Conservation (phyloP, 208 protist genomes). For the Perkinsela sp. region DNA sequence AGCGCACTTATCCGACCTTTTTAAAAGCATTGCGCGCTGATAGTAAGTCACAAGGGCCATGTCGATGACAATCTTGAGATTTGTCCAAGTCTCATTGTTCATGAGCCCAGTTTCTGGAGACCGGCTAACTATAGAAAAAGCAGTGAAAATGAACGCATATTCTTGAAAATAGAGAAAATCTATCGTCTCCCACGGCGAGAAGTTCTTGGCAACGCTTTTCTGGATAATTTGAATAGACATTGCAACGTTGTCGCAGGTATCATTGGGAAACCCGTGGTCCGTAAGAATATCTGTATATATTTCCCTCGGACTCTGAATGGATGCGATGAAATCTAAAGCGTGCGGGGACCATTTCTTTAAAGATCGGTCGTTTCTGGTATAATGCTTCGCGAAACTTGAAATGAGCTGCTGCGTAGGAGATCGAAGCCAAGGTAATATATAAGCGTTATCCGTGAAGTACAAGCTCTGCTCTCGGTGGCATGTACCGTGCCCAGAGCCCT, state of each 20-base stretch:
- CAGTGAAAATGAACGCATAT: neutral
- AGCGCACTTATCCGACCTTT: neutral
- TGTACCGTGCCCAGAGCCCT: too few relatives aligned
- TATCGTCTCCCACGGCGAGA: neutral
- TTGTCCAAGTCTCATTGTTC: neutral
- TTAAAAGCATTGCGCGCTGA: neutral
- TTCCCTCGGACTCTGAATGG: neutral
- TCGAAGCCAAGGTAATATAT: neutral
- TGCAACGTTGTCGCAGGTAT: conserved; percentile 1
- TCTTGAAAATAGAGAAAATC: neutral
- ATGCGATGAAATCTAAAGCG: neutral
- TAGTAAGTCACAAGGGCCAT: neutral
- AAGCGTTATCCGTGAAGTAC: neutral
- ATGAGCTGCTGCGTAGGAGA: neutral
- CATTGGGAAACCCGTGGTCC: neutral
- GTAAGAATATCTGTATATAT: neutral
- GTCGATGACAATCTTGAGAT: neutral
- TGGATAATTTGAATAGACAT: conserved; percentile 1
- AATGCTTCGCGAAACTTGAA: neutral
- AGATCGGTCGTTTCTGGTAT: neutral
- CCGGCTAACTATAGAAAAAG: neutral
- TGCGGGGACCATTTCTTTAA: neutral
- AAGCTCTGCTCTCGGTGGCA: neutral
- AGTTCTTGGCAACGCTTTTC: neutral
- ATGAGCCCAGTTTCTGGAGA: neutral